phyloP scores from a whole-genome alignment of 345 rosid species.

The Aegle marmelos region DNA sequence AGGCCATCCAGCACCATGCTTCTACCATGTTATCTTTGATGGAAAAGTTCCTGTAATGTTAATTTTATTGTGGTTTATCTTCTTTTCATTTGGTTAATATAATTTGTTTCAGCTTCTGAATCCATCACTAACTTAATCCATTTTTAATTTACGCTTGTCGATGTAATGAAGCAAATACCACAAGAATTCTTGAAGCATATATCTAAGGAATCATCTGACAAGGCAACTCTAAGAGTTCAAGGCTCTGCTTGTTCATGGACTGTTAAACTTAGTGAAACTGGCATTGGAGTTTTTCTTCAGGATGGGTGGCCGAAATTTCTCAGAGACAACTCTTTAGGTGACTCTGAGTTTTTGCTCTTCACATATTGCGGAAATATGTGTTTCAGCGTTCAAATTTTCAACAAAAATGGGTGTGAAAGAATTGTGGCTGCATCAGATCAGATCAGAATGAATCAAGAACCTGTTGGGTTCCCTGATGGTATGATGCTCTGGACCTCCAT shows the following conservation, averaged over 20 bases:
- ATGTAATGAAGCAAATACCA: slow-evolving; percentile 1
- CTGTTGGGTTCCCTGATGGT: neutral
- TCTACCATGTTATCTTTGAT: neutral
- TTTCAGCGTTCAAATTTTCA: slow-evolving; percentile 17
- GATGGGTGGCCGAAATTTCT: slow-evolving; percentile 24
- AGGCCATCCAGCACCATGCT: neutral
- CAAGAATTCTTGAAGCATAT: neutral
- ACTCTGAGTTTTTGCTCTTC: slow-evolving; percentile 13
- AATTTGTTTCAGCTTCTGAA: neutral
- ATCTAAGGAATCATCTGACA: neutral
- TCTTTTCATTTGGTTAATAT: neutral
- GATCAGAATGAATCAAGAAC: neutral
- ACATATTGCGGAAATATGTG: slow-evolving; percentile 6
- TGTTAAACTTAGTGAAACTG: neutral
- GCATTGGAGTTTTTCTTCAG: neutral
- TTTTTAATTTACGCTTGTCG: neutral
- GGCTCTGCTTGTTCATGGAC: slow-evolving; percentile 12
- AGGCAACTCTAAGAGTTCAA: slow-evolving; percentile 6
- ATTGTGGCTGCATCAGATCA: neutral
- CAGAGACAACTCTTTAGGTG: slow-evolving; percentile 8
- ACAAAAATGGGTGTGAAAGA: slow-evolving; percentile 3
- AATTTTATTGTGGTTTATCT: neutral
- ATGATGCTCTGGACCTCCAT: neutral
- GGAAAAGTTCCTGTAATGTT: neutral
- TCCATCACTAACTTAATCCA: no score